Evolutionary conservation across 129 eudicot genomes (phyloP).

Genomic region (Flaveria linearis): DNA sequence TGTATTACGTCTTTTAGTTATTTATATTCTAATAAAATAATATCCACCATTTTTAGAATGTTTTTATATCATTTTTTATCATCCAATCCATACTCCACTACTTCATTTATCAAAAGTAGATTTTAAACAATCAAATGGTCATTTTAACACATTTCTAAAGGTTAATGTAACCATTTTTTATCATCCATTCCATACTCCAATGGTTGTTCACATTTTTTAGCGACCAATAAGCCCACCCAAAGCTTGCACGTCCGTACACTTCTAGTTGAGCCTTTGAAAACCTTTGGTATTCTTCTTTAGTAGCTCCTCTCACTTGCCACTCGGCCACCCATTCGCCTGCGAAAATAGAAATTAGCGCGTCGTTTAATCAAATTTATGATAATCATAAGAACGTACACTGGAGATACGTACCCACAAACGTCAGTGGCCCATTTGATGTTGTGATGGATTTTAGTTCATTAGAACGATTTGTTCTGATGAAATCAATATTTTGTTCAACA

Average conservation of each 20-base stretch:
- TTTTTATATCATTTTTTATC: too few species aligned
- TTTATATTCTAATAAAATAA: too few species aligned
- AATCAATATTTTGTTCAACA: conserved; percentile 53
- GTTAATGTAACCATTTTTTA: conserved; percentile 47
- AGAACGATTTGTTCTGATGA: conserved; percentile 39
- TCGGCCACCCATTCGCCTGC: conserved; percentile 80
- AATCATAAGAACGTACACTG: neutral
- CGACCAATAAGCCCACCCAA: conserved; percentile 84
- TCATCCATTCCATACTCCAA: conserved; percentile 74
- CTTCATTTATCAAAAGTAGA: neutral
- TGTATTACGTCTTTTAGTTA: too few species aligned
- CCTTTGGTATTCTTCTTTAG: conserved; percentile 40
- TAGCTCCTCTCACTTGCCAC: conserved; percentile 43
- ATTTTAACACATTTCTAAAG: conserved; percentile 19
- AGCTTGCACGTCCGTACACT: conserved; percentile 54
- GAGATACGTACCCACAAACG: conserved; percentile 54
- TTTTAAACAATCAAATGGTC: neutral
- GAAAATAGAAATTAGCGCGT: neutral
- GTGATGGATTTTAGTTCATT: conserved; percentile 44
- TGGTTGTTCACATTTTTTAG: conserved; percentile 44
- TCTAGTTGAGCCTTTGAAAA: conserved; percentile 53
- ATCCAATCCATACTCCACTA: neutral
- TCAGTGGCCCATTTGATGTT: conserved; percentile 50
- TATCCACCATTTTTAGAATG: too few species aligned
- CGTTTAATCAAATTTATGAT: neutral